These are phyloP conservation scores for Galerina sulciceps DNA, from an alignment of 768 basidiomycete species.

Conservation along the genomic window DNA sequence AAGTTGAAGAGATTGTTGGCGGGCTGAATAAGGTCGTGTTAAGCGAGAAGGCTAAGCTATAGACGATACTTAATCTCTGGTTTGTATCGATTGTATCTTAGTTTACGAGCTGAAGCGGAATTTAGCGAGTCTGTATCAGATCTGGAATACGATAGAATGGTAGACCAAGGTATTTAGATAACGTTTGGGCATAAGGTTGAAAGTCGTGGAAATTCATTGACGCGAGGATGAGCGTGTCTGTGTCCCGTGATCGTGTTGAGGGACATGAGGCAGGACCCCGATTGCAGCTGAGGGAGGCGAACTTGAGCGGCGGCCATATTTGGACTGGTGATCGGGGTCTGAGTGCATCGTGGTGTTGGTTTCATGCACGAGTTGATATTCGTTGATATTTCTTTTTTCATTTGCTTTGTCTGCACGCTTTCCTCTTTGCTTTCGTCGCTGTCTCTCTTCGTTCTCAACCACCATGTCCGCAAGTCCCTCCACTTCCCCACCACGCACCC, in stretches of 20 bases:
- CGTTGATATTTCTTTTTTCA: conserved; percentile 21
- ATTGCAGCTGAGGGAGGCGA: conserved; percentile 2
- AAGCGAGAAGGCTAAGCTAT: conserved; percentile 42
- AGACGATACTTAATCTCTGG: conserved; percentile 10
- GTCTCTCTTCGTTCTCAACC: conserved; percentile 21
- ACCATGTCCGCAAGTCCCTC: conserved; percentile 33
- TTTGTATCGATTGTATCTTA: no score
- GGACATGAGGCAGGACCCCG: conserved; percentile 36
- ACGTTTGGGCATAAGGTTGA: no score
- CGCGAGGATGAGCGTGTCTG: not conserved
- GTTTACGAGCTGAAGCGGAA: no score
- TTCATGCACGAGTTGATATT: conserved; percentile 21
- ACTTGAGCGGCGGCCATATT: not conserved
- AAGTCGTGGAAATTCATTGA: not conserved
- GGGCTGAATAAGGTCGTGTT: conserved; percentile 40
- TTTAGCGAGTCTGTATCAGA: no score
- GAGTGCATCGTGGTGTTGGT: conserved; percentile 35
- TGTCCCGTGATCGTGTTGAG: conserved; percentile 43
- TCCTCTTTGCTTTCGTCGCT: conserved; percentile 36
- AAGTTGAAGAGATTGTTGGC: conserved; percentile 71
- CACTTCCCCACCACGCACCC: conserved; percentile 45
- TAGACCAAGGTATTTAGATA: no score
- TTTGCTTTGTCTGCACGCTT: conserved; percentile 27
- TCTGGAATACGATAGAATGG: no score
- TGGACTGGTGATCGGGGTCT: conserved; percentile 29